phyloP scores from a whole-genome alignment of 176 grass and related monocot species.

The Hsuehochloa calcarea region DNA sequence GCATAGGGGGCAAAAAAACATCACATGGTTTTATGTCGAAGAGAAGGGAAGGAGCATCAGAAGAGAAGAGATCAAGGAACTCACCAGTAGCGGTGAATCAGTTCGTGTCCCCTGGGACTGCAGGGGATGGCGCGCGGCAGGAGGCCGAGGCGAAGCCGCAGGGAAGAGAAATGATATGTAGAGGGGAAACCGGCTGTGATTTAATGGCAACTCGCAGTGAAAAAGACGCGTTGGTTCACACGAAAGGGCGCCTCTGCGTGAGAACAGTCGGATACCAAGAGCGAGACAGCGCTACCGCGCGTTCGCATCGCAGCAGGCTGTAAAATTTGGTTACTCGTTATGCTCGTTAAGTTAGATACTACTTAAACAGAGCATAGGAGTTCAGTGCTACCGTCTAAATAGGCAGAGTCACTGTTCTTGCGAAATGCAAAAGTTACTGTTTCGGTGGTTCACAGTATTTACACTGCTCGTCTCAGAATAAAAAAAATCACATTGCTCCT shows the following conservation, averaged over 20 bases:
- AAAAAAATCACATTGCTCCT: neutral
- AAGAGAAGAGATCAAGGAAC: neutral
- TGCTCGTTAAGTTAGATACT: neutral
- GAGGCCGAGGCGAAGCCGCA: neutral
- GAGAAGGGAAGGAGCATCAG: neutral
- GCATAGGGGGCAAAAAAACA: neutral
- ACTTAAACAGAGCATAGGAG: neutral
- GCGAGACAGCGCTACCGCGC: neutral
- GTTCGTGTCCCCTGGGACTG: neutral
- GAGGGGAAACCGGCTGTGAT: neutral
- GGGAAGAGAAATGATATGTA: neutral
- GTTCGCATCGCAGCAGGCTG: neutral
- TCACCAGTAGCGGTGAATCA: neutral
- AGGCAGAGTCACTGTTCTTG: neutral
- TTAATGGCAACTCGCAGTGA: neutral
- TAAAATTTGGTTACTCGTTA: neutral
- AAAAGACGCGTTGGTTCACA: slow-evolving; percentile 1
- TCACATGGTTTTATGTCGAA: too few relatives aligned
- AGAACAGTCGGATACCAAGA: neutral
- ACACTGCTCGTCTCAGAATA: neutral
- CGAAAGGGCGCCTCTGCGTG: neutral
- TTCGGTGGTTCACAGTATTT: neutral
- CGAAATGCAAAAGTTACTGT: neutral
- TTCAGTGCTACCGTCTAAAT: neutral
- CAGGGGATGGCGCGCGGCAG: neutral